Evolutionary conservation across 2,329 filamentous ascomycete species (phyloP).

Genomic region (Capronia americana): DNA sequence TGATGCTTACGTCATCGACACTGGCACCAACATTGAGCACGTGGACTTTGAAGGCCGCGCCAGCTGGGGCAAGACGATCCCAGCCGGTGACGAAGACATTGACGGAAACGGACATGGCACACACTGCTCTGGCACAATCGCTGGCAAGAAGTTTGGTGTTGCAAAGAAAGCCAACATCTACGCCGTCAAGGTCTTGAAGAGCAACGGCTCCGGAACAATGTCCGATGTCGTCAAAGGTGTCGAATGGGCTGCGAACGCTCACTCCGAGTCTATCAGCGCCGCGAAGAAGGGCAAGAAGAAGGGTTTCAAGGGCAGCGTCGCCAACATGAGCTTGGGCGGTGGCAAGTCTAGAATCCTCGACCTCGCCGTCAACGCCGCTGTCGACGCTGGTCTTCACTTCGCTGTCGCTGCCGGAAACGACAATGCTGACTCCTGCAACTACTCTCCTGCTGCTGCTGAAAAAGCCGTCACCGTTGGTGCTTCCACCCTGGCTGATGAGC

Average conservation of each 20-base stretch:
- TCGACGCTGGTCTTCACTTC: slow-evolving; percentile 91
- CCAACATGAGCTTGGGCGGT: slow-evolving; percentile 99
- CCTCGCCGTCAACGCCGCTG: slow-evolving; percentile 89
- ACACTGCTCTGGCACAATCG: slow-evolving; percentile 98
- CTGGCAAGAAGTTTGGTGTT: slow-evolving; percentile 98
- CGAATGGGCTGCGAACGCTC: slow-evolving; percentile 85
- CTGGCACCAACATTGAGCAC: slow-evolving; percentile 90
- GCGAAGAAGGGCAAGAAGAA: slow-evolving; percentile 88
- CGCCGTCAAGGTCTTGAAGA: slow-evolving; percentile 97
- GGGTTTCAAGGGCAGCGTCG: slow-evolving; percentile 98
- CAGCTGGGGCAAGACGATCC: slow-evolving; percentile 96
- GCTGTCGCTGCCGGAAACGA: slow-evolving; percentile 98
- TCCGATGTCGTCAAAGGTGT: slow-evolving; percentile 98
- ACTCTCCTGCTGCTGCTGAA: slow-evolving; percentile 90
- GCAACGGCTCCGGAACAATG: slow-evolving; percentile 98
- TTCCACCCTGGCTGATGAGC: slow-evolving; percentile 89
- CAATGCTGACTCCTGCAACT: slow-evolving; percentile 98
- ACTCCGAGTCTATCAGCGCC: slow-evolving; percentile 74
- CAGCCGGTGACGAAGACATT: slow-evolving; percentile 75
- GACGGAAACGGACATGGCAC: slow-evolving; percentile 99
- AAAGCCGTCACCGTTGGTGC: slow-evolving; percentile 96
- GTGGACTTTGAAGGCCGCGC: slow-evolving; percentile 98
- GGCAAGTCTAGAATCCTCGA: slow-evolving; percentile 95
- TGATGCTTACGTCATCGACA: slow-evolving; percentile 98
- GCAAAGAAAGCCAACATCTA: slow-evolving; percentile 98